Conservation (phyloP, 345 rosid genomes). For the Boechera retrofracta region DNA sequence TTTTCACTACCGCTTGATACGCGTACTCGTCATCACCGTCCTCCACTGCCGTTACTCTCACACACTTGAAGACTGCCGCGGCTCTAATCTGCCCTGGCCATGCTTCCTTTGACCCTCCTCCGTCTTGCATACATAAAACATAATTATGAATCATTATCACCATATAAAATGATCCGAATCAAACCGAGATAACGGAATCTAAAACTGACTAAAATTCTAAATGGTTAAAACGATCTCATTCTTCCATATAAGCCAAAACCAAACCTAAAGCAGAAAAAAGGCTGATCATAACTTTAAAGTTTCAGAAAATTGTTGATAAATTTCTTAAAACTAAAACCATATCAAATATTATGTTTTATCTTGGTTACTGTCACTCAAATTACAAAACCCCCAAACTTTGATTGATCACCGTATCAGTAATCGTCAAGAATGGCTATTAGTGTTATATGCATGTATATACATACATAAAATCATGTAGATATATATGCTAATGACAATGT, state of each 20-base stretch:
- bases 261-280: not conserved
- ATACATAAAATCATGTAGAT: conserved; percentile 25
- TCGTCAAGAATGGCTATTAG: not conserved
- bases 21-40: conserved; percentile 93
- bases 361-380: not conserved
- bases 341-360: not conserved
- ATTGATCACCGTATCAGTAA: not conserved
- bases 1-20: conserved; percentile 88
- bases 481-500: not conserved
- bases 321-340: not conserved
- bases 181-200: not conserved
- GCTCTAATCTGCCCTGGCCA: conserved; percentile 87
- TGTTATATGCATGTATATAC: not conserved
- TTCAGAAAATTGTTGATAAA: not conserved
- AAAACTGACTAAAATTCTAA: not conserved
- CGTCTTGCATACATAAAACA: conserved; percentile 42
- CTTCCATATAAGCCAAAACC: not conserved
- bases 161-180: not conserved
- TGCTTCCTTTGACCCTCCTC: conserved; percentile 62
- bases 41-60: conserved; percentile 88
- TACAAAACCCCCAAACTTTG: not conserved
- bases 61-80: conserved; percentile 94
- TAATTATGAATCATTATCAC: not conserved
- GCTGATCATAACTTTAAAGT: not conserved
- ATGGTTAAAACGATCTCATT: not conserved